Base-by-base conservation (phyloP, 179 eudicot species). In the Patellifolia procumbens region DNA sequence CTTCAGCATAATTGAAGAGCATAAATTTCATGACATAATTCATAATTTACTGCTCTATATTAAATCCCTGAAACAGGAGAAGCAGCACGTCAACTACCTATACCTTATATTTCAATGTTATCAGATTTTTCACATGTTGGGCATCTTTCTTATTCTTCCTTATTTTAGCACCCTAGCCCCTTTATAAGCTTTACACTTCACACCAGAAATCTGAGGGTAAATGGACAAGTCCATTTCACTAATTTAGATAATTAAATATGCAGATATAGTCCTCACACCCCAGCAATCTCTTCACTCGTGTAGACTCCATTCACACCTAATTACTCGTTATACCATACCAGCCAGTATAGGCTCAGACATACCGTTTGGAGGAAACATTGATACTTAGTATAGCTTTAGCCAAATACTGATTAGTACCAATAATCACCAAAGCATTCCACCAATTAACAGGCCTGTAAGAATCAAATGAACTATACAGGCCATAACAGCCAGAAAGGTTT, bases 1-100 rank as follows among this genome's bases (percentile, higher is more conserved):
- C 26, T 58, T 77, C 17, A 58, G 46, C 79, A 56, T 43, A 24
- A 69, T 59, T 17, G 17, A 71, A 35, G 60, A 31, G 69, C 70
- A 45, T 26, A 20, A 17, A 32, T 7, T 24, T 49, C 22, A 31
- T 8, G 9, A 20, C 11, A 42, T 49, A 19, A 46, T 49, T 7
- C 24, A 5, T 22, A 69, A 59, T 5, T 28, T 1, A 7, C 29
- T 69, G 16, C 39, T 17, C 19, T 37, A 16, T 11, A 31, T 20
- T 61, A 37, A 39, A n/a, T 65, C 49, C 28, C 43, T 35, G 34
- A 7, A 64, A 64, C 46, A 64, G 26, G 43, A 67, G 7, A 7
- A 16, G 22, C 32, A 34, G 34, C 43, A 63, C 24, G 20, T 32
- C 19, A 59, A 26, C 2, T 59, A 4, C 13, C 63, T 59, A n/a